Evolutionary conservation across 2,329 filamentous ascomycete genomes (phyloP), one percentile per base, ranked within the genome.

Genomic region (Thielaviopsis musarum): DNA sequence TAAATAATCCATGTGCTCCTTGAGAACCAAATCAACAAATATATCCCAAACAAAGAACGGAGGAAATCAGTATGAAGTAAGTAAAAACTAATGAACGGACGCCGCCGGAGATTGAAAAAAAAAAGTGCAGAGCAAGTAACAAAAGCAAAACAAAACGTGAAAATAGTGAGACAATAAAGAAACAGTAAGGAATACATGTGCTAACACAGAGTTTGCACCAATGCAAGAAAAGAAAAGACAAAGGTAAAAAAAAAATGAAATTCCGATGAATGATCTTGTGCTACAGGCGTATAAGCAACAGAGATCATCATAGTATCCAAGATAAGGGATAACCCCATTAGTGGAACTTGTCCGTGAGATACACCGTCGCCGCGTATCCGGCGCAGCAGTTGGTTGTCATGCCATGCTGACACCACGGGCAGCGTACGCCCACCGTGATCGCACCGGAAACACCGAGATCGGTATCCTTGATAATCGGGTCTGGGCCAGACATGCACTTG

Each of bases 301-400:
- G 19, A 13, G n/a, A n/a, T n/a, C 28, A 13, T 45, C 30, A 41
- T 41, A 15, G 55, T 34, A 34, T 54, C 24, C 24, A 34, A 52
- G 38, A 34, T 19, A 17, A 34, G 12, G 2, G 5, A n/a, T n/a
- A 6, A n/a, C 10, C 38, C 13, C 19, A 28, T 66, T 52, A 75
- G 65, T 84, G 80, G 56, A 84, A 67, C 62, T 79, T 78, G 68
- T 87, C 82, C 65, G 80, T 80, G 65, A 88, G 71, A 62, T 83
- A 80, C 3, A 88, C 78, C 52, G 84, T 75, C 1, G 84, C 81
- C 12, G 81, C 80, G 70, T 84, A 84, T 7, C 83, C 84, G 12
- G 83, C 77, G 67, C 85, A 88, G 70, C 85, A 88, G 61, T 71
- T 72, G 15, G 77, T 83, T 64, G 75, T 83, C 84, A 88, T 87